These are phyloP conservation scores for Tillandsia fasciculata DNA, from an alignment of 176 grass and related monocot species.

Conservation along the genomic window DNA sequence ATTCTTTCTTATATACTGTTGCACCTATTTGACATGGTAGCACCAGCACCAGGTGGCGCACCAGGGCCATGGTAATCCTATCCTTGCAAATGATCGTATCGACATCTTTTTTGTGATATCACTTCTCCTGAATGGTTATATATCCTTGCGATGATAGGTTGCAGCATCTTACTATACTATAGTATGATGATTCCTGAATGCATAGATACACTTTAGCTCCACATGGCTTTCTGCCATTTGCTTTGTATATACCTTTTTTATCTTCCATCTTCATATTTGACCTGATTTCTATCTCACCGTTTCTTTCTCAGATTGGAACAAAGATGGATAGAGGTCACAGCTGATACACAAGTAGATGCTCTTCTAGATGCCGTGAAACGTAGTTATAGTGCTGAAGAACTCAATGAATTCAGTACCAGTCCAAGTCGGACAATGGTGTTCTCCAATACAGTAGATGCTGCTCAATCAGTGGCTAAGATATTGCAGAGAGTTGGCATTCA, in stretches of 20 bases:
- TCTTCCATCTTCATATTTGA: neutral
- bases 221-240: too few relatives aligned
- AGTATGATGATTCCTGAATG: too few relatives aligned
- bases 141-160: too few relatives aligned
- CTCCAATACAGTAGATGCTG: constrained; percentile 84
- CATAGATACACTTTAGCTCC: too few relatives aligned
- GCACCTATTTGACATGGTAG: neutral
- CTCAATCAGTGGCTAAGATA: constrained; percentile 70
- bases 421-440: constrained; percentile 80
- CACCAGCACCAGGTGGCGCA: too few relatives aligned
- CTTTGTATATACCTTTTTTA: neutral
- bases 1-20: neutral
- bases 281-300: neutral
- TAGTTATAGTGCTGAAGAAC: constrained; percentile 33
- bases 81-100: too few relatives aligned
- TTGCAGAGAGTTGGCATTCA: constrained; percentile 47
- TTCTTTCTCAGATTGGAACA: constrained; percentile 50
- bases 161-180: too few relatives aligned
- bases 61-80: too few relatives aligned
- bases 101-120: too few relatives aligned
- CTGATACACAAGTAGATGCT: constrained; percentile 83
- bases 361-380: constrained; percentile 76
- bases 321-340: constrained; percentile 83
- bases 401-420: constrained; percentile 26
- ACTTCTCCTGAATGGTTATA: too few relatives aligned